Conservation (phyloP, 345 rosid species). For the Nasturtium officinale region DNA sequence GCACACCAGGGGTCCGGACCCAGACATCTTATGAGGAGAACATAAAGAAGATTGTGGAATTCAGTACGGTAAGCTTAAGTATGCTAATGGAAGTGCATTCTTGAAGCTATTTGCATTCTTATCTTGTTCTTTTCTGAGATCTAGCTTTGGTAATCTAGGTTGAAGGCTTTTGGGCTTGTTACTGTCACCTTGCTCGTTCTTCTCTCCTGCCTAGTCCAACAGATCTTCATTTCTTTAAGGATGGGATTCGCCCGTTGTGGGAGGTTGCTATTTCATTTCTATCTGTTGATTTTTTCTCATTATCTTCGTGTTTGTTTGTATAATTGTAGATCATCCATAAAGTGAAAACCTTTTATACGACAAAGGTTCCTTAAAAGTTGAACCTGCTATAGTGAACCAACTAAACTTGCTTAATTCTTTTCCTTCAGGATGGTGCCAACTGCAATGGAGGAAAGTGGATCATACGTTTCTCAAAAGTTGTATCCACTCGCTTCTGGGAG, state of each 20-base stretch:
- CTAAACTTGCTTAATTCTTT: slow-evolving; percentile 1
- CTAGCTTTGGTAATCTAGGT: slow-evolving; percentile 50
- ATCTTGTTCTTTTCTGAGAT: slow-evolving; percentile 29
- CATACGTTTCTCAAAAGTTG: slow-evolving; percentile 86
- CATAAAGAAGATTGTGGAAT: slow-evolving; percentile 89
- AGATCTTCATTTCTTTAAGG: slow-evolving; percentile 93
- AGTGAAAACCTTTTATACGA: background rate
- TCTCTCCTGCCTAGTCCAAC: slow-evolving; percentile 86
- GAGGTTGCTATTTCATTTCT: slow-evolving; percentile 61
- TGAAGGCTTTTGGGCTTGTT: slow-evolving; percentile 90
- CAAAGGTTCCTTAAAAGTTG: background rate
- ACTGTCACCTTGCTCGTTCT: slow-evolving; percentile 90
- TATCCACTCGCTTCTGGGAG: slow-evolving; percentile 98
- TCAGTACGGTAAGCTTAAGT: slow-evolving; percentile 69
- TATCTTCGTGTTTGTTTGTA: background rate
- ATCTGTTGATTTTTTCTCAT: background rate
- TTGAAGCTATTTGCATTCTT: background rate
- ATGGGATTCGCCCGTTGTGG: slow-evolving; percentile 92
- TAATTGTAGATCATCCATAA: background rate
- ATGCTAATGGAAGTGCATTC: background rate
- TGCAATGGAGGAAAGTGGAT: slow-evolving; percentile 98
- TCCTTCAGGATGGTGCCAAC: slow-evolving; percentile 81
- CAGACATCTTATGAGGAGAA: slow-evolving; percentile 95
- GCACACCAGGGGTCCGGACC: slow-evolving; percentile 83
- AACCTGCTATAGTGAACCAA: background rate